phyloP scores from a whole-genome alignment of 1,284 basidiomycete species.

The Phellopilus nigrolimitatus region DNA sequence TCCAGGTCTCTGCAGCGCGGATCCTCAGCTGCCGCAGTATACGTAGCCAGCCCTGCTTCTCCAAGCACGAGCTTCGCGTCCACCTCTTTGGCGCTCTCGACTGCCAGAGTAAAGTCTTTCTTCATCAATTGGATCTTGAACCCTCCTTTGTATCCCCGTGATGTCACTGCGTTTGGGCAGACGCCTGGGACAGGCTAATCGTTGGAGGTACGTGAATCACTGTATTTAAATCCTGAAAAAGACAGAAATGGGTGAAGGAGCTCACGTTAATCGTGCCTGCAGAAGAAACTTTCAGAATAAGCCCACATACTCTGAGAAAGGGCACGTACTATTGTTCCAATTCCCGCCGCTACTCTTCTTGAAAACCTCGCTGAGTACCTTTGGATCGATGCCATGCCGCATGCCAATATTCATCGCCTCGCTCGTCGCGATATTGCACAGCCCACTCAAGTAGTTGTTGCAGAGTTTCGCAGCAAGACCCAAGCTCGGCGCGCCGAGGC shows the following conservation, averaged over 20 bases:
- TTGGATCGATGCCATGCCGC: slow-evolving; percentile 22
- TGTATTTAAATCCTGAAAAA: too few species aligned
- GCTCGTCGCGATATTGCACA: slow-evolving; percentile 22
- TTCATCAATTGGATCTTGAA: slow-evolving; percentile 24
- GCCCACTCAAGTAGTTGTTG: slow-evolving; percentile 23
- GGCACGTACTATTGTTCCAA: not conserved
- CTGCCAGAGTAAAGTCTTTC: slow-evolving; percentile 22
- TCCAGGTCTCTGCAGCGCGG: slow-evolving; percentile 22
- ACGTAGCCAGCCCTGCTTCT: slow-evolving; percentile 22
- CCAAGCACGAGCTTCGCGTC: slow-evolving; percentile 23
- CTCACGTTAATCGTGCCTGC: slow-evolving; percentile 18
- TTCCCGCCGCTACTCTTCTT: slow-evolving; percentile 19
- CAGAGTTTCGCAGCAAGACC: slow-evolving; percentile 23
- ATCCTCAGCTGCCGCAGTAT: slow-evolving; percentile 20
- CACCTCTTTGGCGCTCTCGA: slow-evolving; percentile 19
- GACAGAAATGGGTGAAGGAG: not conserved
- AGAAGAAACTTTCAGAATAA: not conserved
- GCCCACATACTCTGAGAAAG: not conserved
- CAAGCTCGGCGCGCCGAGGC: slow-evolving; percentile 20
- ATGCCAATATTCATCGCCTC: slow-evolving; percentile 25
- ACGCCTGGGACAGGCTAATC: slow-evolving; percentile 23
- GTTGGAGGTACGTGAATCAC: slow-evolving; percentile 1
- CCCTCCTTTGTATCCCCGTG: slow-evolving; percentile 22
- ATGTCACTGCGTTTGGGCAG: slow-evolving; percentile 22
- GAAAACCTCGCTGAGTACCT: slow-evolving; percentile 21